Evolutionary conservation across 139 green algal genomes (phyloP).

Genomic region (Cymbomonas tetramitiformis): DNA sequence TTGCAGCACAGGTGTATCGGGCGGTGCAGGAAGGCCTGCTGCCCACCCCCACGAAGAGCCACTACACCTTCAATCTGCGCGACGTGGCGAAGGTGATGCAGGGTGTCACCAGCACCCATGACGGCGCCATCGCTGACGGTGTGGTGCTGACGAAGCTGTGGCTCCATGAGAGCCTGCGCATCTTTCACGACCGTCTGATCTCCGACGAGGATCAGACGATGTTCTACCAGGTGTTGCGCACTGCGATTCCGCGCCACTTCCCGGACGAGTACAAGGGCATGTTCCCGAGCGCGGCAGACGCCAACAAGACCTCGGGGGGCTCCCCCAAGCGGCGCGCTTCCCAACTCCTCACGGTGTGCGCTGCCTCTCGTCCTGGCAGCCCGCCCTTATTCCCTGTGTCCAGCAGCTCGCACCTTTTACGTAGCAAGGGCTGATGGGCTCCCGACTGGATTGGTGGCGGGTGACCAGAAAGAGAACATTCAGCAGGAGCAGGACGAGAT

Average conservation of each 20-base stretch:
- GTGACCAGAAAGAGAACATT: too few species aligned
- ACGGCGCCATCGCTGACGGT: background rate
- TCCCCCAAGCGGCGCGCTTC: too few species aligned
- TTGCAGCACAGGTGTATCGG: slow-evolving; percentile 21
- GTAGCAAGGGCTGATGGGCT: too few species aligned
- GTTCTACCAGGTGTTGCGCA: background rate
- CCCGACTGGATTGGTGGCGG: too few species aligned
- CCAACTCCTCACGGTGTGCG: too few species aligned
- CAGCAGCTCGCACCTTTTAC: too few species aligned
- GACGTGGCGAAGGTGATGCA: slow-evolving; percentile 19
- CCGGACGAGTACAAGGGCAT: background rate
- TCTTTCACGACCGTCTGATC: slow-evolving; percentile 21
- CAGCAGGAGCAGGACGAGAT: slow-evolving; percentile 22
- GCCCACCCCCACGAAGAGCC: slow-evolving; percentile 17
- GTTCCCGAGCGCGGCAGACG: background rate
- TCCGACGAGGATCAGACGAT: background rate
- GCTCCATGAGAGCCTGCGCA: slow-evolving; percentile 13
- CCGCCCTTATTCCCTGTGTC: too few species aligned
- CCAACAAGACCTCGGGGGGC: too few species aligned
- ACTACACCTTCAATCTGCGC: slow-evolving; percentile 23
- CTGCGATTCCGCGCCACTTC: slow-evolving; percentile 8
- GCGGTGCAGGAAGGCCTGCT: slow-evolving; percentile 11
- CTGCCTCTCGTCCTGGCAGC: too few species aligned
- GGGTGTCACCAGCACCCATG: background rate
- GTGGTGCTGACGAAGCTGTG: slow-evolving; percentile 1